Conservation (phyloP, 441 rosid genomes). For the Gossypium laxum region DNA sequence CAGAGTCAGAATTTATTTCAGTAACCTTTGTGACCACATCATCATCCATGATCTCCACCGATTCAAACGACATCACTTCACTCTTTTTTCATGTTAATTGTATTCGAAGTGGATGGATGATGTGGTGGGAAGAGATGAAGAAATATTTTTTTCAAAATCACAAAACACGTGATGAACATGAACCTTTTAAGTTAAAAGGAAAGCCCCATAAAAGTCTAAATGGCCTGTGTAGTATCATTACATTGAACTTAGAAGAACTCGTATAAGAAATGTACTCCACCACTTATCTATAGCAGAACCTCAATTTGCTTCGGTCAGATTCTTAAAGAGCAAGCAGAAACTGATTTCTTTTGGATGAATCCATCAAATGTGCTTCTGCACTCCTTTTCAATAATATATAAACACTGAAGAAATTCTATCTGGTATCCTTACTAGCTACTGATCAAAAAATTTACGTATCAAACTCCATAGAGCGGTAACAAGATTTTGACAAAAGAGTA, state of each 20-base stretch:
- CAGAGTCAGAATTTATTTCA: too few species aligned
- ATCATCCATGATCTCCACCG: too few species aligned
- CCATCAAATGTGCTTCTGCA: not conserved
- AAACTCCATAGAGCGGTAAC: constrained; percentile 65
- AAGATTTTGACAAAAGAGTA: constrained; percentile 70
- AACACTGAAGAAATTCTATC: not conserved
- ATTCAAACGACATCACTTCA: not conserved
- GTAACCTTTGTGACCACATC: too few species aligned
- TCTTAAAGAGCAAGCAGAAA: not conserved
- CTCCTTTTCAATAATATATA: constrained; percentile 4
- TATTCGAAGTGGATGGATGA: too few species aligned
- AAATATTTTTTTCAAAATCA: too few species aligned
- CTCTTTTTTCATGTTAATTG: too few species aligned
- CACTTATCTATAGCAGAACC: not conserved
- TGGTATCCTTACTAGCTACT: not conserved
- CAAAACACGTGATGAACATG: too few species aligned
- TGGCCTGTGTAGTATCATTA: constrained; percentile 4
- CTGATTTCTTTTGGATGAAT: not conserved
- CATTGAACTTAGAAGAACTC: not conserved
- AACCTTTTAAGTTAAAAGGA: too few species aligned
- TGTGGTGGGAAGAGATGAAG: too few species aligned
- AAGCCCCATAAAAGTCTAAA: too few species aligned
- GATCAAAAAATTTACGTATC: constrained; percentile 15
- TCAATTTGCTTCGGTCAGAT: constrained; percentile 7
- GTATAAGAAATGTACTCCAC: not conserved